phyloP scores from a whole-genome alignment of 352 stramenopile genomes.

The Phytophthora ohioensis region DNA sequence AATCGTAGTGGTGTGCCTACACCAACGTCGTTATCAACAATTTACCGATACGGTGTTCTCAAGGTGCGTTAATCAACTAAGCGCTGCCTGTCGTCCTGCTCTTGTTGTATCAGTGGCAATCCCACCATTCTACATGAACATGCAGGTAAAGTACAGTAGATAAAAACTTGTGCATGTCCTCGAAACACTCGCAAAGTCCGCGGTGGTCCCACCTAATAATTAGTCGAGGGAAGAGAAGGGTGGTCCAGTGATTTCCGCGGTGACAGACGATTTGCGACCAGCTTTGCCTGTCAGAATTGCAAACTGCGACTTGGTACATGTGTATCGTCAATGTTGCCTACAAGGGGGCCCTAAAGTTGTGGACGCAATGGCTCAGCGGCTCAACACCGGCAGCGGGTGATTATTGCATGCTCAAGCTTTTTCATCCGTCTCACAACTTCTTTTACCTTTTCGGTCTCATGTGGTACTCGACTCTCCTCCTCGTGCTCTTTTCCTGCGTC shows the following conservation, averaged over 20 bases:
- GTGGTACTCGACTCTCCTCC: conserved; percentile 24
- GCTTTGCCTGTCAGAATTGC: conserved; percentile 14
- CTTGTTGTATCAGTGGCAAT: no score
- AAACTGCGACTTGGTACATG: neutral
- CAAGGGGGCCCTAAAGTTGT: neutral
- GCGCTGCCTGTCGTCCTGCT: no score
- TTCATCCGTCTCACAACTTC: conserved; percentile 16
- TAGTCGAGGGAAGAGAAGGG: neutral
- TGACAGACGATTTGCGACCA: conserved; percentile 12
- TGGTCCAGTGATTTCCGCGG: neutral
- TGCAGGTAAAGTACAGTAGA: no score
- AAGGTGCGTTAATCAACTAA: neutral
- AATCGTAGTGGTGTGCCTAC: no score
- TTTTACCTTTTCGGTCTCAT: conserved; percentile 29
- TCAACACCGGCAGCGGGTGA: neutral
- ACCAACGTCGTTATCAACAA: neutral
- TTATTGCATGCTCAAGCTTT: neutral
- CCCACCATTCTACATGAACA: no score
- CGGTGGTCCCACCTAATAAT: neutral
- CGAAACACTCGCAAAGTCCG: no score
- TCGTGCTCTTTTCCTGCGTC: conserved; percentile 26
- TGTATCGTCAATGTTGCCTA: neutral
- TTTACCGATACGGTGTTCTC: neutral
- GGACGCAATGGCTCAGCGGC: neutral
- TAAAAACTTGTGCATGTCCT: no score